Evolutionary conservation across 2,329 filamentous ascomycete genomes (phyloP).

Genomic region (Diplodia intermedia): DNA sequence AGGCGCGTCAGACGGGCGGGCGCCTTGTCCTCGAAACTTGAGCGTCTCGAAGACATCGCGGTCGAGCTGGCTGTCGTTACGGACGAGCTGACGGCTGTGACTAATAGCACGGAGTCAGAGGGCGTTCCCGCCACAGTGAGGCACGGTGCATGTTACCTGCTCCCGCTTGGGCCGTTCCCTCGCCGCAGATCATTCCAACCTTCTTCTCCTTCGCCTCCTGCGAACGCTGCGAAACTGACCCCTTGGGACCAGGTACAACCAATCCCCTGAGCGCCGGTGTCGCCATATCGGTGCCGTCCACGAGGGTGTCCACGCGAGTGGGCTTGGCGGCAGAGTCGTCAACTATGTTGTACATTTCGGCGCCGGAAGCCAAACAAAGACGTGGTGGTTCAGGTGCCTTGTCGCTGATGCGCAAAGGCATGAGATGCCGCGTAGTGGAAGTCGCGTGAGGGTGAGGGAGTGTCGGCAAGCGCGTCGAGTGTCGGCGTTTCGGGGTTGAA

Average conservation of each 20-base stretch:
- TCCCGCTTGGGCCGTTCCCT: slow-evolving; percentile 14
- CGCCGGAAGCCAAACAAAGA: not conserved
- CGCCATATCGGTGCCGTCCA: slow-evolving; percentile 21
- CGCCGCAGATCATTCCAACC: slow-evolving; percentile 15
- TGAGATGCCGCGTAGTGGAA: not conserved
- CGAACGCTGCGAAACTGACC: not conserved
- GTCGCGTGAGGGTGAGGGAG: slow-evolving; percentile 17
- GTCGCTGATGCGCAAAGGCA: not conserved
- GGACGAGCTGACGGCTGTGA: slow-evolving; percentile 16
- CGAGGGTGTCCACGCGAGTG: slow-evolving; percentile 10
- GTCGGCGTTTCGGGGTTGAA: slow-evolving; percentile 15
- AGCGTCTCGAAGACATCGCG: slow-evolving; percentile 30
- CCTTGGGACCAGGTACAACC: not conserved
- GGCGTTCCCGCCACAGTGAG: slow-evolving; percentile 18
- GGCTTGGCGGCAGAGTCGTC: slow-evolving; percentile 11
- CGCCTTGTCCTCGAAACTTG: slow-evolving; percentile 33
- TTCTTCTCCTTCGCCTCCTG: slow-evolving; percentile 25
- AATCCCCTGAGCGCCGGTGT: slow-evolving; percentile 15
- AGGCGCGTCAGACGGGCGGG: slow-evolving; percentile 48
- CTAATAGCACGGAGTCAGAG: slow-evolving; percentile 27
- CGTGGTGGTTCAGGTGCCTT: not conserved
- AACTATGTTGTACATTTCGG: slow-evolving; percentile 10
- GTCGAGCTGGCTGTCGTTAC: slow-evolving; percentile 19
- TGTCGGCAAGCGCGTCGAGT: not conserved
- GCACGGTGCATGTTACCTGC: slow-evolving; percentile 29